These are phyloP conservation scores for Populus euphratica DNA, from an alignment of 345 rosid genomes.

Conservation along the genomic window DNA sequence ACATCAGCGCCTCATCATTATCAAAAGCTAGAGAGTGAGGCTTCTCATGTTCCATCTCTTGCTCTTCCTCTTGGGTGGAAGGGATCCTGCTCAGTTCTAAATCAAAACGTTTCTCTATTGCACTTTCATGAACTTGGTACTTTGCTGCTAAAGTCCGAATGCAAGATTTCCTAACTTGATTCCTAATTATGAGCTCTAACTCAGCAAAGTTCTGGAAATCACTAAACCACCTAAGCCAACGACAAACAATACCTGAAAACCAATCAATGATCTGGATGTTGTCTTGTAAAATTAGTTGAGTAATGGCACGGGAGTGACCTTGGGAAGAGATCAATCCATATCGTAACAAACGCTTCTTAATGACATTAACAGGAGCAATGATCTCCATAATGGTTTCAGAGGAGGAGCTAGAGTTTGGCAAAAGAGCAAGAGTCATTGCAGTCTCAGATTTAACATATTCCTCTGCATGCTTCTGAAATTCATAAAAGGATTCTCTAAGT, in stretches of 20 bases:
- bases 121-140: conserved; percentile 61
- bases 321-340: conserved; percentile 61
- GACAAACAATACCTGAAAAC: conserved; percentile 64
- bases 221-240: conserved; percentile 71
- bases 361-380: conserved; percentile 62
- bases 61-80: conserved; percentile 46
- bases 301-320: conserved; percentile 53
- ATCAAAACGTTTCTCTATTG: conserved; percentile 70
- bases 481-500: conserved; percentile 64
- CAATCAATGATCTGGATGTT: conserved; percentile 67
- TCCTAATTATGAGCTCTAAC: conserved; percentile 48
- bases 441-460: conserved; percentile 76
- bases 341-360: conserved; percentile 63
- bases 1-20: conserved; percentile 55
- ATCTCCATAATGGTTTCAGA: conserved; percentile 42
- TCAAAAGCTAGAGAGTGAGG: conserved; percentile 38
- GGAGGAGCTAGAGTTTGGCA: conserved; percentile 41
- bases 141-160: conserved; percentile 80
- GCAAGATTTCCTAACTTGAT: conserved; percentile 69
- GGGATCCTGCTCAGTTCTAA: conserved; percentile 57
- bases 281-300: conserved; percentile 65
- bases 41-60: conserved; percentile 37
- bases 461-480: conserved; percentile 58
- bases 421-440: conserved; percentile 53
- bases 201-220: conserved; percentile 66